phyloP scores from a whole-genome alignment of 768 basidiomycete genomes.

The Termitomyces sp. region DNA sequence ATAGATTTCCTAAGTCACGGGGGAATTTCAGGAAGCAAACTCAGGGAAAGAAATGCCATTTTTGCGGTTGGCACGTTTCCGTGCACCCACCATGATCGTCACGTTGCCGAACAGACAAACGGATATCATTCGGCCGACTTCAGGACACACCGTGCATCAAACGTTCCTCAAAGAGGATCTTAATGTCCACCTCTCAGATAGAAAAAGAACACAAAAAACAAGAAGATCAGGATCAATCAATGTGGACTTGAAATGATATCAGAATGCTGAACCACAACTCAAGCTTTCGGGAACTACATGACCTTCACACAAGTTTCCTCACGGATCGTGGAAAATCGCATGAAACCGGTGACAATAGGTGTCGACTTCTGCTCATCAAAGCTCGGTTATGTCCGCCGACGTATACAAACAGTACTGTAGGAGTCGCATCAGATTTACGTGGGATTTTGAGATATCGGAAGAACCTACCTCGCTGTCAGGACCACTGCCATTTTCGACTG shows the following conservation, averaged over 20 bases:
- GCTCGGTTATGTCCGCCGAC: constrained; percentile 21
- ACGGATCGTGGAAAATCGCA: neutral
- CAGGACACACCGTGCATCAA: neutral
- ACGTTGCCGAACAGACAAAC: too few relatives aligned
- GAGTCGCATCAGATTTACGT: neutral
- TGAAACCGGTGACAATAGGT: neutral
- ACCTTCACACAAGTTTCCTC: neutral
- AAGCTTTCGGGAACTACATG: neutral
- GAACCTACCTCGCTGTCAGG: constrained; percentile 25
- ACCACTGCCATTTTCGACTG: constrained; percentile 22
- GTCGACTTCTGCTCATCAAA: neutral
- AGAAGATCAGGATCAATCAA: neutral
- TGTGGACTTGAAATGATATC: too few relatives aligned
- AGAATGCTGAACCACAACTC: too few relatives aligned
- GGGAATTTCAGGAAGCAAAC: too few relatives aligned
- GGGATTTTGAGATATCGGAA: neutral
- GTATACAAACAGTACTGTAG: constrained; percentile 22
- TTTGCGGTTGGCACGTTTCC: too few relatives aligned
- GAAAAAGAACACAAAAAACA: neutral
- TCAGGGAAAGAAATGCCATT: too few relatives aligned
- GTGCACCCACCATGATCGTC: too few relatives aligned
- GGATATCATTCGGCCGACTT: neutral
- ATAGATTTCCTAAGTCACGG: too few relatives aligned
- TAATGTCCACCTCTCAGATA: too few relatives aligned
- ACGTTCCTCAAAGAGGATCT: neutral